Percentiles rank a stretch among this genome's conserved stretches.
These are phyloP conservation scores for Selenicereus undatus DNA, from an alignment of 148 eudicot genomes.

Conservation along the genomic window DNA sequence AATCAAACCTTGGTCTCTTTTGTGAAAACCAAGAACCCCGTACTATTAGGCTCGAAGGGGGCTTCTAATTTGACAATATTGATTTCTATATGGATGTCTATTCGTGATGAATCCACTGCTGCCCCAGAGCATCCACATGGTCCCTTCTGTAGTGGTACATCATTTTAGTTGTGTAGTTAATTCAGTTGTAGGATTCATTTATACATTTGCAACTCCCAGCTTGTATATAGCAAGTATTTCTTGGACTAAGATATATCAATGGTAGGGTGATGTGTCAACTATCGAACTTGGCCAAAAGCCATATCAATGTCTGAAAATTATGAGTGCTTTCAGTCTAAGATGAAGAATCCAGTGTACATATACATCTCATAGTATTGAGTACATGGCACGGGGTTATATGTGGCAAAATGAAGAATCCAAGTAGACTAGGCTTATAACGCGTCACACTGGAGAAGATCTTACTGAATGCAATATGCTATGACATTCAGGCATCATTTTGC, in stretches of 20 bases:
- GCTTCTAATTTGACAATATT: no score
- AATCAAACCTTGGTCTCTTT: no score
- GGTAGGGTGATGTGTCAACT: not conserved
- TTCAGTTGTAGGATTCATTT: not conserved
- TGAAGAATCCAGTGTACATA: not conserved
- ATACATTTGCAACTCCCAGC: not conserved
- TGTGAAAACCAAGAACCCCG: no score
- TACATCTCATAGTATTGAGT: not conserved
- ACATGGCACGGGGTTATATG: not conserved
- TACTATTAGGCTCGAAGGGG: no score
- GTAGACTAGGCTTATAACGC: not conserved
- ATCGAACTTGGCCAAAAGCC: not conserved
- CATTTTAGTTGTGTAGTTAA: not conserved
- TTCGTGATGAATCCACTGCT: not conserved
- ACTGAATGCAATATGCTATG: no score
- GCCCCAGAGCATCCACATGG: not conserved
- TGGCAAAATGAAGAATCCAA: not conserved
- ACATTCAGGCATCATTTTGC: no score
- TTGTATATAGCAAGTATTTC: no score
- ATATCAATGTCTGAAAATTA: no score
- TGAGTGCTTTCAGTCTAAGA: no score
- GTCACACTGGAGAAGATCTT: no score
- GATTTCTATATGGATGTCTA: not conserved
- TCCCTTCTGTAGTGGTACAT: not conserved
- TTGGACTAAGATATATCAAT: not conserved